Base-by-base conservation (phyloP, 2,329 filamentous ascomycete species). In the Hypomyces rosellus region DNA sequence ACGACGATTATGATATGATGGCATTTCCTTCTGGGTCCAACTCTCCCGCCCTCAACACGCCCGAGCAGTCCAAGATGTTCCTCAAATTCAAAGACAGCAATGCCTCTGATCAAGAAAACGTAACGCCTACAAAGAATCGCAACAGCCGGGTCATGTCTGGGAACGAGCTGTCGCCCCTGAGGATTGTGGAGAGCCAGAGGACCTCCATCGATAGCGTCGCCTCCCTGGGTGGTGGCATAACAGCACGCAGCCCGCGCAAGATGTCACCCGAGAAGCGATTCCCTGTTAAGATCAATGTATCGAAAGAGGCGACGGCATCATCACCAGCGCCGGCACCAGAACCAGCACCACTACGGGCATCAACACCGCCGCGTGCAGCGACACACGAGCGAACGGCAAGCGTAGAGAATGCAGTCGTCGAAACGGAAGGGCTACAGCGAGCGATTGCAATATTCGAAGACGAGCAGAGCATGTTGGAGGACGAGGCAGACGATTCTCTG, bases 361-460 rank as follows among this genome's bases (percentile, higher is more conserved):
- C 25, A 30, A 30, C 25, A 30, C 25, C 25, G 25, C 25, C 25
- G 8, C 25, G 25, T 30, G 25, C 25, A 11, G 6, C 25, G 25
- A 30, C 25, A 30, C 55, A 63, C 47, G 67, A 73, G 55, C 67
- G 63, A 50, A 69, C 70, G 16, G 67, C 77, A 37, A 74, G 69
- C 44, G 63, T 83, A 16, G 76, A 81, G 48, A 74, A 81, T 50
- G 74, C 74, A 2, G 68, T 83, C 48, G 68, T 69, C 39, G 72
- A 78, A 41, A 82, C 81, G 55, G 73, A 75, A 46, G 78, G 77
- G 3, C 68, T 84, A 37, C 77, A 74, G 58, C 75, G 74, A 50
- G 80, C 80, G 5, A 83, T 85, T 56, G 74, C 79, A 53, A 83
- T 84, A 42, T 78, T 84, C 34, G 82, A 85, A 59, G 80, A 84